Percentiles rank a stretch among this genome's conserved stretches.
phyloP scores from a whole-genome alignment of 2,329 filamentous ascomycete genomes.

The Metarhizium humberi region DNA sequence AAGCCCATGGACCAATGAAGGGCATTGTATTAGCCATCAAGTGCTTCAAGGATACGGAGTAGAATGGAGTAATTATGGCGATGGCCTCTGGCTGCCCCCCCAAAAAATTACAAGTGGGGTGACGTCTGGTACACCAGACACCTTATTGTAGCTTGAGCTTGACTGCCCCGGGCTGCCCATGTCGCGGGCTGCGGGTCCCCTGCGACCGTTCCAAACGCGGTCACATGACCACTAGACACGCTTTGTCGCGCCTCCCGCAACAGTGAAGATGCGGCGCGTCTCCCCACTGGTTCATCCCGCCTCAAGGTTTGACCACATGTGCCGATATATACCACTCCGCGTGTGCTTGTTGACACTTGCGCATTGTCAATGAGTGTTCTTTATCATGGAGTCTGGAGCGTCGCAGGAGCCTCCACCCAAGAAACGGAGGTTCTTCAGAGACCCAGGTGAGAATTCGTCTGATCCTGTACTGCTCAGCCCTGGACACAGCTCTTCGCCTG shows the following conservation, averaged over 20 bases:
- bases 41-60: not conserved
- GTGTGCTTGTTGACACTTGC: not conserved
- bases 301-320: not conserved
- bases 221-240: slow-evolving; percentile 33
- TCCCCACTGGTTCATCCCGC: slow-evolving; percentile 12
- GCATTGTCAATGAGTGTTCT: slow-evolving; percentile 1
- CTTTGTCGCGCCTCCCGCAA: slow-evolving; percentile 18
- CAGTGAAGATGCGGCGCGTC: slow-evolving; percentile 24
- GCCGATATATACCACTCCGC: not conserved
- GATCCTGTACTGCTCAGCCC: slow-evolving; percentile 15
- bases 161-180: no score
- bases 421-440: slow-evolving; percentile 29
- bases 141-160: no score
- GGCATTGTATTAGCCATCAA: slow-evolving; percentile 8
- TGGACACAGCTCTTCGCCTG: slow-evolving; percentile 14
- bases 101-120: not conserved
- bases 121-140: no score
- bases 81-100: not conserved
- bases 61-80: not conserved
- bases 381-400: slow-evolving; percentile 28
- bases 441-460: slow-evolving; percentile 20
- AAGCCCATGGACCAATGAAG: slow-evolving; percentile 8
- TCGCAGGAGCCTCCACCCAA: slow-evolving; percentile 36
- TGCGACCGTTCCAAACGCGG: slow-evolving; percentile 12
- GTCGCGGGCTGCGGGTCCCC: no score